Evolutionary conservation across 805 yeast genomes (phyloP), one percentile per base, ranked within the genome.

Genomic region (Saccharomycopsis javanensis): DNA sequence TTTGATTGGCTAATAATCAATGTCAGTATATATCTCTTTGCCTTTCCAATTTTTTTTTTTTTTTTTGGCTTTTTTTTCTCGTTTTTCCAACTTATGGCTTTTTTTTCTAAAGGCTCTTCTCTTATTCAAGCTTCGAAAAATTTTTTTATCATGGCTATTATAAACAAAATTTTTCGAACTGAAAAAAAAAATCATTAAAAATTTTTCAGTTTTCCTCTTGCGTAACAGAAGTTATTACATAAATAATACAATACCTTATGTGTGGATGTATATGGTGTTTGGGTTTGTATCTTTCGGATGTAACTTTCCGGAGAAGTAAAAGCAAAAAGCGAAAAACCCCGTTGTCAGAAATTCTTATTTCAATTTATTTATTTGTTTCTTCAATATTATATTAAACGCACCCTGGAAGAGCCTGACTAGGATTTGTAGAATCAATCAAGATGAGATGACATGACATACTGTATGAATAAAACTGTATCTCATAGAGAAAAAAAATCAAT

Each of bases 1-100:
- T 34, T 53, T 37, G 48, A 42, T 42, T 42, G 27, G 27, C 25
- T 42, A 23, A 42, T 42, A 23, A 23, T 20, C 18, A 42, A 18
- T 42, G 18, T 42, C 48, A 42, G 28, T 42, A 42, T 28, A n/a
- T n/a, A n/a, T n/a, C n/a, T n/a, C n/a, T n/a, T 53, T 42, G 48
- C 28, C 25, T 23, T 27, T 34, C 34, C 16, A 25, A 37, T 28
- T 3, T 52, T 52, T 52, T 52, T 16, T n/a, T 25, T 52, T 52
- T 38, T 25, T 51, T 30, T 4, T 46, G 15, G 7, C 31, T 5
- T 46, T 46, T 46, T 23, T 46, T 27, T 27, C 25, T 46, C 23
- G 10, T 46, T 50, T 31, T 51, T 51, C n/a, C n/a, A 16, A 16
- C 18, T 10, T 2, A 25, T 23, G 3, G 30, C 20, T 27, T 50